phyloP scores from a whole-genome alignment of 306 rosid species.

The Carpinus viminea region DNA sequence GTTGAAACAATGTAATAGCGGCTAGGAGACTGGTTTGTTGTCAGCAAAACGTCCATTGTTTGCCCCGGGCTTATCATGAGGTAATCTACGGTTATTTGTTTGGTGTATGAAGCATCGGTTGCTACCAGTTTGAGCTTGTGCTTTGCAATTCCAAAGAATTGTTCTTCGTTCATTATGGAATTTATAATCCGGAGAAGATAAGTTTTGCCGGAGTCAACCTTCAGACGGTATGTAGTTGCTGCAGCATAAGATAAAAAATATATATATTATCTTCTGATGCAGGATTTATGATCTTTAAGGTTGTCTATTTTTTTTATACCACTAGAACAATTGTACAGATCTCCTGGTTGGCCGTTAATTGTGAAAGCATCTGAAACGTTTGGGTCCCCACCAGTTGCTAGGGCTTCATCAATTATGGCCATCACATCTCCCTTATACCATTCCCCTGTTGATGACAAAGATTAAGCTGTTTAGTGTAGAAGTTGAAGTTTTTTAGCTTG shows the following conservation, averaged over 20 bases:
- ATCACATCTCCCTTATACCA: constrained; percentile 12
- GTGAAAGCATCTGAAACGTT: constrained; percentile 38
- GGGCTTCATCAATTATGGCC: not conserved
- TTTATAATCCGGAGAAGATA: constrained; percentile 48
- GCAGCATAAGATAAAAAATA: not conserved
- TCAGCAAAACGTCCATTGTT: constrained; percentile 43
- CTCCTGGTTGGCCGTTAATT: constrained; percentile 45
- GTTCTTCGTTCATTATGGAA: constrained; percentile 39
- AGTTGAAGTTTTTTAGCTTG: too few species aligned
- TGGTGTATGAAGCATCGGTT: constrained; percentile 35
- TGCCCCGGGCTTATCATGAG: constrained; percentile 56
- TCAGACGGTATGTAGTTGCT: constrained; percentile 31
- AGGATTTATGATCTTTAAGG: not conserved
- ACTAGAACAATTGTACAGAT: constrained; percentile 29
- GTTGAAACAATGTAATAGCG: constrained; percentile 50
- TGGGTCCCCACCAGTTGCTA: constrained; percentile 23
- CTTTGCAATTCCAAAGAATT: constrained; percentile 45
- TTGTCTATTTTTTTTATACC: not conserved
- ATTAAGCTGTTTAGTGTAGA: too few species aligned
- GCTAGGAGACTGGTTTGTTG: constrained; percentile 39
- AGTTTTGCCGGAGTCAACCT: constrained; percentile 36
- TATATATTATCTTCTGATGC: not conserved
- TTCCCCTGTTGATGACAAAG: not conserved
- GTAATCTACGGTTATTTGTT: constrained; percentile 33
- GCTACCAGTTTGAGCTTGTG: constrained; percentile 50